Evolutionary conservation across 441 rosid genomes (phyloP).

Genomic region (Eutrema salsugineum): DNA sequence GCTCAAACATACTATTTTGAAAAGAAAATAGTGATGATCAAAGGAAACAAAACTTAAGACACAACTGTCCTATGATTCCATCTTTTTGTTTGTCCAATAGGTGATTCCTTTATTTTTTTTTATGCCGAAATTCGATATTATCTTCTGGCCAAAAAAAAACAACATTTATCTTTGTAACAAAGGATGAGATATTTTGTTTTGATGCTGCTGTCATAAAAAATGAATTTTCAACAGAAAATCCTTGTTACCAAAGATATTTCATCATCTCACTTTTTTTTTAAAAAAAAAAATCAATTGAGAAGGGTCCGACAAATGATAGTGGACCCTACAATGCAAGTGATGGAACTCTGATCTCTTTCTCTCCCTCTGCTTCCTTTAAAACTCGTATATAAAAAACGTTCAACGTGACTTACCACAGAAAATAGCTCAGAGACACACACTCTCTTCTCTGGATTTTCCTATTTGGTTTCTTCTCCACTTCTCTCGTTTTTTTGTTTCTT

Average conservation of each 20-base stretch:
- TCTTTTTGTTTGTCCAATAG: no score
- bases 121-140: no score
- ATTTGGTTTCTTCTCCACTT: neutral
- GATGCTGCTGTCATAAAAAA: slow-evolving; percentile 1
- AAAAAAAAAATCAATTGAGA: neutral
- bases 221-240: neutral
- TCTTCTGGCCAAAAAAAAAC: no score
- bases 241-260: neutral
- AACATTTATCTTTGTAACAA: neutral
- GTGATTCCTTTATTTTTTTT: no score
- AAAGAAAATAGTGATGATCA: no score
- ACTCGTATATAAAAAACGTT: neutral
- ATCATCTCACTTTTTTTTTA: no score
- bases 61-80: no score
- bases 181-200: neutral
- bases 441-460: neutral
- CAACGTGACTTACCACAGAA: neutral
- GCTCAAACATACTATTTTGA: no score
- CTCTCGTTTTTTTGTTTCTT: neutral
- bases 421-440: slow-evolving; percentile 8
- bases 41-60: no score
- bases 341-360: neutral
- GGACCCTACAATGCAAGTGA: neutral
- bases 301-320: neutral
- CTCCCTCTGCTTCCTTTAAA: neutral